phyloP scores from a whole-genome alignment of 2,329 filamentous ascomycete genomes.

The Fusarium sp. region DNA sequence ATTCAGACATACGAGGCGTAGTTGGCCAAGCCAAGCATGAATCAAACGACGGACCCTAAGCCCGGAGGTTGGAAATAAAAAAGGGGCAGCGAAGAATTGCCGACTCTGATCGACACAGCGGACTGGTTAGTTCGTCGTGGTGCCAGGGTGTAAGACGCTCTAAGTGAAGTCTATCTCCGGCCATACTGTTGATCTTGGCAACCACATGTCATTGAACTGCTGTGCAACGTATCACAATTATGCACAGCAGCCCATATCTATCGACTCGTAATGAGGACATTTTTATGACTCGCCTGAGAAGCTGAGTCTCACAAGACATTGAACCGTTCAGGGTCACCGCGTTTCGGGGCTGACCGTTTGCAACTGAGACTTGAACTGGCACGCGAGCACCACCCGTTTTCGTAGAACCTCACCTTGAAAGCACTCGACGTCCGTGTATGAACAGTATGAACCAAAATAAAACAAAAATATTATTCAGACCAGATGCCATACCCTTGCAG shows the following conservation, averaged over 20 bases:
- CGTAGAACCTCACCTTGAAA: background rate
- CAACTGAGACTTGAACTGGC: constrained; percentile 1
- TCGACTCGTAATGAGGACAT: background rate
- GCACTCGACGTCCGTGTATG: background rate
- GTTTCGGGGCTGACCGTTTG: background rate
- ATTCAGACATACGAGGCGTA: constrained; percentile 1
- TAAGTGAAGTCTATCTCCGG: constrained; percentile 28
- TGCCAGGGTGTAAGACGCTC: constrained; percentile 8
- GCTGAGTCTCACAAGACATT: background rate
- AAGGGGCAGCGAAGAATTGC: constrained; percentile 31
- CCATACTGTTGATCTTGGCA: constrained; percentile 23
- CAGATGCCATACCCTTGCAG: constrained; percentile 16
- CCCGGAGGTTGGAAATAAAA: constrained; percentile 7
- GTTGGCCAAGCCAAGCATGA: constrained; percentile 7
- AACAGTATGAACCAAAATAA: background rate
- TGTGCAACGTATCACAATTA: constrained; percentile 15
- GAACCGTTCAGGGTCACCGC: background rate
- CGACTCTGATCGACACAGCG: constrained; percentile 34
- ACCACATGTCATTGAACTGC: constrained; percentile 17
- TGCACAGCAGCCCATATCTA: background rate
- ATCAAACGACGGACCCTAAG: constrained; percentile 4
- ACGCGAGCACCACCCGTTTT: constrained; percentile 33
- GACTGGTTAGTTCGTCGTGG: constrained; percentile 22
- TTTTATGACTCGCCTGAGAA: background rate
- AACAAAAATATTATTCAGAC: background rate